Conservation (phyloP, 805 yeast species). For the Barnettozyma siamensis region DNA sequence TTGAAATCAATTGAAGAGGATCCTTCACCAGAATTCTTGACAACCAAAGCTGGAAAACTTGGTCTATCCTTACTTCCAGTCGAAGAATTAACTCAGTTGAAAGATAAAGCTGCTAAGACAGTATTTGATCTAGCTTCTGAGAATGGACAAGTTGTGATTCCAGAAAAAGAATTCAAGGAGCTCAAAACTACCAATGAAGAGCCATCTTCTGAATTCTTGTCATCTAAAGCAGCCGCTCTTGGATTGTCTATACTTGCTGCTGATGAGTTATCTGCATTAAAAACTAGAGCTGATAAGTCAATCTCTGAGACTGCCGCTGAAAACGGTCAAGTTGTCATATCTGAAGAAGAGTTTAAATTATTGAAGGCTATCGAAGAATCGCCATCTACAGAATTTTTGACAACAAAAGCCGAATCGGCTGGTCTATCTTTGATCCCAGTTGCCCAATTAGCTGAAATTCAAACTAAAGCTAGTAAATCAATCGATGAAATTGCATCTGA, state of each 20-base stretch:
- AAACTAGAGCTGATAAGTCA: conserved; percentile 8
- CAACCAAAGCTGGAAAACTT: not conserved
- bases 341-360: conserved; percentile 14
- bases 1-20: not conserved
- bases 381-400: not conserved
- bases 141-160: not conserved
- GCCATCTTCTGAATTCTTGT: too few relatives aligned
- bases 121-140: conserved; percentile 1
- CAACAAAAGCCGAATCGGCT: not conserved
- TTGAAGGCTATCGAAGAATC: not conserved
- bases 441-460: conserved; percentile 3
- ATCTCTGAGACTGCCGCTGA: conserved; percentile 9
- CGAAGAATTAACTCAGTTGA: conserved; percentile 2
- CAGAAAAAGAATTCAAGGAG: too few relatives aligned
- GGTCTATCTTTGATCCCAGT: not conserved
- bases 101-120: not conserved
- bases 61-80: not conserved
- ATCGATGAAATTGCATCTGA: conserved; percentile 2
- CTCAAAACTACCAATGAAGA: too few relatives aligned
- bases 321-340: conserved; percentile 10
- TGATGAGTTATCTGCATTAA: conserved; percentile 8
- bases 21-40: not conserved
- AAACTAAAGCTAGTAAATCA: not conserved
- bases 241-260: conserved; percentile 1
- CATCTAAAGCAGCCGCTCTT: conserved; percentile 11